Percentiles rank a stretch among this genome's conserved stretches.
phyloP scores from a whole-genome alignment of 306 rosid genomes.

The Cucumis melo region DNA sequence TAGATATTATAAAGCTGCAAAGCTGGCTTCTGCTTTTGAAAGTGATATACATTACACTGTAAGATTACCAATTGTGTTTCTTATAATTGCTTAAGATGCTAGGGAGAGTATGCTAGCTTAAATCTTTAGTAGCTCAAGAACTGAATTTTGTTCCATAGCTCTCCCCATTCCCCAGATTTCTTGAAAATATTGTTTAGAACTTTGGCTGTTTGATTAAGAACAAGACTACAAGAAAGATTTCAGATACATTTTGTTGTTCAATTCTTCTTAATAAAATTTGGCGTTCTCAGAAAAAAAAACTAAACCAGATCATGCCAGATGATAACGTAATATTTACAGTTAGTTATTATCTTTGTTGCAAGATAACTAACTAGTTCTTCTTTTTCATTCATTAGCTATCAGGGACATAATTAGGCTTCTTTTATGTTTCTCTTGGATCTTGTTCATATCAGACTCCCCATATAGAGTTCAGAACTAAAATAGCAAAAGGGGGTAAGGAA shows the following conservation, averaged over 20 bases:
- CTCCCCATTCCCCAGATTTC: not conserved
- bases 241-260: not conserved
- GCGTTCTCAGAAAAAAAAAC: not conserved
- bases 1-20: constrained; percentile 83
- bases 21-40: constrained; percentile 83
- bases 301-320: not conserved
- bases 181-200: not conserved
- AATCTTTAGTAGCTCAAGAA: not conserved
- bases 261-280: not conserved
- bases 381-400: not conserved
- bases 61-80: not conserved
- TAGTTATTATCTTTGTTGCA: not conserved
- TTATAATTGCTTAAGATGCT: too few relatives aligned
- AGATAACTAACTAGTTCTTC: not conserved
- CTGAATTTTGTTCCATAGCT: not conserved
- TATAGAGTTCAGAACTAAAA: not conserved
- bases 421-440: not conserved
- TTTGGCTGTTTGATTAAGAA: not conserved
- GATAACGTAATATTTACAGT: not conserved
- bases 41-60: constrained; percentile 88
- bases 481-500: too few relatives aligned
- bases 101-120: too few relatives aligned
- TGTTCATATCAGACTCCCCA: not conserved
- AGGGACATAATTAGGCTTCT: not conserved
- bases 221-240: not conserved